A percentile compares a stretch with the other conserved stretches of the same genome.
These are phyloP conservation scores for Fusarium lyarnte DNA, from an alignment of 2,329 filamentous ascomycete species.

Conservation along the genomic window DNA sequence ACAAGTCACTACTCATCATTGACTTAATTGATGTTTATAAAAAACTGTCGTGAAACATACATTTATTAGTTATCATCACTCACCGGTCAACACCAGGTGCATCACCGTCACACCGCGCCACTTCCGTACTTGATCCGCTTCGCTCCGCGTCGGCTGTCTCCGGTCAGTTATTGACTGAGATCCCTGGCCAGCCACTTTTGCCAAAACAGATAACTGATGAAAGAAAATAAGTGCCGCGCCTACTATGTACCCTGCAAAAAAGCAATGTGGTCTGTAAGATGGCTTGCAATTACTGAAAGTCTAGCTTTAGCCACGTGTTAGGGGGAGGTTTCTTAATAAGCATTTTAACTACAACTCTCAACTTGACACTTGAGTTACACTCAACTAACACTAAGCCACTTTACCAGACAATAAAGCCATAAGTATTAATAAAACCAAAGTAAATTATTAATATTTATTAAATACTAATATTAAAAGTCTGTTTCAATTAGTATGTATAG, in stretches of 20 bases:
- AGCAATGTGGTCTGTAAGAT: not conserved
- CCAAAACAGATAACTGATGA: not conserved
- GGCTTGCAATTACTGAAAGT: rapidly evolving
- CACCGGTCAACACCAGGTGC: not conserved
- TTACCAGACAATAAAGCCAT: rapidly evolving
- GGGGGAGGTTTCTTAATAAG: not conserved
- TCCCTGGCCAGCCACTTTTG: not conserved
- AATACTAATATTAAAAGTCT: rapidly evolving
- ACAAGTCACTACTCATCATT: rapidly evolving
- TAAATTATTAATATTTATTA: rapidly evolving
- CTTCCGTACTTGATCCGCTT: too few species aligned
- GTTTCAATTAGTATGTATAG: not conserved
- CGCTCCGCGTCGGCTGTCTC: not conserved
- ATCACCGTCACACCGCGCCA: not conserved
- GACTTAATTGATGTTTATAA: not conserved
- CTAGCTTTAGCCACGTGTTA: too few species aligned
- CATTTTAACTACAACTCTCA: not conserved
- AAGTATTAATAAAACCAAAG: not conserved
- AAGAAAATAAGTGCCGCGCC: not conserved
- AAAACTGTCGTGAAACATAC: not conserved
- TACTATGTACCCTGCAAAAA: not conserved
- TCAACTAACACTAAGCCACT: rapidly evolving
- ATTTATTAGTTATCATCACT: not conserved
- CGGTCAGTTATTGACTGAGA: not conserved
- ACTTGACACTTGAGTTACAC: rapidly evolving